Base-by-base conservation (phyloP, 495 filamentous ascomycete species). In the Hypoxylon rickii region DNA sequence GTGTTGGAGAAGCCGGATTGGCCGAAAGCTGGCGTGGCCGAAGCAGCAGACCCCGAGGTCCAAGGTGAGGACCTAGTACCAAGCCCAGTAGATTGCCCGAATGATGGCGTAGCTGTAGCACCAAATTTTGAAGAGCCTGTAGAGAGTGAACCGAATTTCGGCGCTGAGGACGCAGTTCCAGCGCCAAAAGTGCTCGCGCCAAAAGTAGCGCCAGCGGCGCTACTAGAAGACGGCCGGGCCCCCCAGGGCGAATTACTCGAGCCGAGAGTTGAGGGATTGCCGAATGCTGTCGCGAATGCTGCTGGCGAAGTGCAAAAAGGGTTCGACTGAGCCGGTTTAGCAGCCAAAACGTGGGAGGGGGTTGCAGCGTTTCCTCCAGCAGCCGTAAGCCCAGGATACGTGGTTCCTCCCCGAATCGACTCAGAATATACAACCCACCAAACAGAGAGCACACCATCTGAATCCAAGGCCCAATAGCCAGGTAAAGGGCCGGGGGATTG, bases 361-460 rank as follows among this genome's bases (percentile, higher is more conserved):
- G 22, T 31, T 24, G 37, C 5, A 22, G 37, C 20, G n/a, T 54
- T 63, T 36, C 65, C 70, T 58, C 74, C 72, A 38, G 69, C 69
- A 50, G 78, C 75, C 44, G 76, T 74, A 40, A 96, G 75, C 2
- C 87, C 87, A 15, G 85, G 79, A 67, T 94, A 97, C 0, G 83
- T 80, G 10, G 83, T 81, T 0, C 84, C 83, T 60, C 85, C 76
- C 41, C 86, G 79, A 47, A 99, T 84, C 1, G 95, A 88, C 20
- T 96, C 91, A 29, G 86, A 82, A 67, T 97, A 96, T 31, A 97
- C 76, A 42, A 97, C 73, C 86, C 92, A 96, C 95, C 95, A 99
- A 15, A 86, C 77, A 17, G 79, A 81, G 6, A 99, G 76, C 7
- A 95, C 75, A 21, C 94, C 94, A 60, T 97, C 90, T 65, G 96